These are phyloP conservation scores for Apiospora hydei DNA, from an alignment of 2,329 filamentous ascomycete species.

Conservation along the genomic window DNA sequence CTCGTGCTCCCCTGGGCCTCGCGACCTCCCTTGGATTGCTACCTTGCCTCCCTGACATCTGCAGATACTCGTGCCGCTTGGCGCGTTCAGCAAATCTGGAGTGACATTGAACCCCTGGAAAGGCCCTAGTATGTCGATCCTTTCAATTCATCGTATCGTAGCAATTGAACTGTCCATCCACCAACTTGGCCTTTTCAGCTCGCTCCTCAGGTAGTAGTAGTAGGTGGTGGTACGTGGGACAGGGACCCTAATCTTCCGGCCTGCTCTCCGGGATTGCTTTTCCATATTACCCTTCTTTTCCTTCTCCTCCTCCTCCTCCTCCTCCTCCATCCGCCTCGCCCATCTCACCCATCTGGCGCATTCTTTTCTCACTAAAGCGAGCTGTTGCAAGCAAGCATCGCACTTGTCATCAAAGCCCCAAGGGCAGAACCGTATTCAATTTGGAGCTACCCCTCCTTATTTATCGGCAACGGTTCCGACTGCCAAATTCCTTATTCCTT, in stretches of 20 bases:
- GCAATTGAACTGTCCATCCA: conserved; percentile 5
- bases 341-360: background rate
- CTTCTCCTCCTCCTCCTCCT: background rate
- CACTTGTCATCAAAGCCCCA: background rate
- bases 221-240: background rate
- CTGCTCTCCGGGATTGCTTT: background rate
- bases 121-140: conserved; percentile 11
- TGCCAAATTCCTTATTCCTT: background rate
- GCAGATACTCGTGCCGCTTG: background rate
- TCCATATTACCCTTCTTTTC: conserved; percentile 1
- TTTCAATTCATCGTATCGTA: conserved; percentile 14
- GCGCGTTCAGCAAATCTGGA: background rate
- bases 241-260: conserved; percentile 10
- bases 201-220: background rate
- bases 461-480: background rate
- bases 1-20: conserved; percentile 1
- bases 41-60: conserved; percentile 10
- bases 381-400: background rate
- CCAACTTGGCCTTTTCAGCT: background rate
- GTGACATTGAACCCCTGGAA: background rate
- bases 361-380: background rate
- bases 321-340: background rate
- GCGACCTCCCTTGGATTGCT: conserved; percentile 13
- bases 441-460: conserved; percentile 5
- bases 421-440: background rate